phyloP scores from a whole-genome alignment of 768 basidiomycete species.

The Tubosaeta brunneosetosa region DNA sequence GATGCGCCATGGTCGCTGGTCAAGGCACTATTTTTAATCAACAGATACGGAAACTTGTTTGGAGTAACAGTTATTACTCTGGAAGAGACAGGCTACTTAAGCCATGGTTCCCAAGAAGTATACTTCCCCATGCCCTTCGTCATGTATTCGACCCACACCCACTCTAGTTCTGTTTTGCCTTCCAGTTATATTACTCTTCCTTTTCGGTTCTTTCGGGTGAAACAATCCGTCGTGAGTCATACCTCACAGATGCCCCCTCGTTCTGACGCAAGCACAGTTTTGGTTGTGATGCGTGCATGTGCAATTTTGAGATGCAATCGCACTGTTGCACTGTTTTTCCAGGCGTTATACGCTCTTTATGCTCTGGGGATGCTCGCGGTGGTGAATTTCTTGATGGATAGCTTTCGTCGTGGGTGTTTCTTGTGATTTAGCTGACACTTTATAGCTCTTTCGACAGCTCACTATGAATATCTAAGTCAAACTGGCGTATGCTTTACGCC shows the following conservation, averaged over 20 bases:
- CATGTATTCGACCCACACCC: background rate
- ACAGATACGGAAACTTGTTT: conserved; percentile 12
- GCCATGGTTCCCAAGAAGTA: conserved; percentile 10
- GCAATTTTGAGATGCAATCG: conserved; percentile 18
- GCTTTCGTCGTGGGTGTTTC: background rate
- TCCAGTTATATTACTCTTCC: background rate
- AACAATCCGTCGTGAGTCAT: conserved; percentile 12
- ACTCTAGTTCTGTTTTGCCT: conserved; percentile 1
- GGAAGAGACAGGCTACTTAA: conserved; percentile 20
- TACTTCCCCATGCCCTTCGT: background rate
- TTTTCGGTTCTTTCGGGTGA: conserved; percentile 4
- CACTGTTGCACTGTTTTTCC: background rate
- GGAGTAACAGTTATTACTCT: conserved; percentile 20
- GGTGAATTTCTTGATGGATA: background rate
- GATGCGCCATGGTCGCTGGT: conserved; percentile 7
- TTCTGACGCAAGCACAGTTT: conserved; percentile 8
- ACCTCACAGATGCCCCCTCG: background rate
- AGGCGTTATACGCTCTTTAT: conserved; percentile 11
- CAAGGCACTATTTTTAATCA: conserved; percentile 12
- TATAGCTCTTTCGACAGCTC: background rate
- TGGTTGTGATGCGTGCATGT: conserved; percentile 23
- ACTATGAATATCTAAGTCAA: conserved; percentile 7
- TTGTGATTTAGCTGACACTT: background rate
- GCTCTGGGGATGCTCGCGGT: background rate
- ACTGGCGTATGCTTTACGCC: conserved; percentile 10